Evolutionary conservation across 2,329 filamentous ascomycete genomes (phyloP), one percentile per base, ranked within the genome.

Genomic region (Phyllosticta citriasiana): DNA sequence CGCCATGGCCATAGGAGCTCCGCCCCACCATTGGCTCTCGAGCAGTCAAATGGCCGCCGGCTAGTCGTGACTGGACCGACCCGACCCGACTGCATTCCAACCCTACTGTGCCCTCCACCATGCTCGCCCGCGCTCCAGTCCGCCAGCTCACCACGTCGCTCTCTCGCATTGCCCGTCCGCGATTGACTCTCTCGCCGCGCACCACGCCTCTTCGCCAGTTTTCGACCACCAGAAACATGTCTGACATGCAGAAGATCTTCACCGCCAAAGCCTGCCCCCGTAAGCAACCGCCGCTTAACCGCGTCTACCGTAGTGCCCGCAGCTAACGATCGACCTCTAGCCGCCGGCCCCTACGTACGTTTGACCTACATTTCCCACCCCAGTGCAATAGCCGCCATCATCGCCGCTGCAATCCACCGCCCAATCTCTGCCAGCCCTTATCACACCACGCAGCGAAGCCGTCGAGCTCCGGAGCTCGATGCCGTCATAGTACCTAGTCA

Each of bases 261-360:
- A 76, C 75, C 8, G 68, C 70, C 40, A 72, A 77, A 64, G 76
- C 76, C 10, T 74, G 72, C 63, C 74, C 76, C 61, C 74, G 76
- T 78, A 70, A 66, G 74, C 71, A 35, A 35, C 35, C 52, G 40
- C 8, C 24, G 53, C 33, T 26, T 35, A 50, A 61, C 27, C 54
- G 53, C 25, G 3, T 57, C 51, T n/a, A 22, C 19, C 19, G 19
- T 22, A 47, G 14, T 27, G 5, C 35, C 24, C 57, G n/a, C 35
- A 57, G 57, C 63, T 66, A 62, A 70, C 55, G 3, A 33, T 54
- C 6, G 62, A 47, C 30, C 9, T 30, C 55, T 62, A 77, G 75
- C 74, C 69, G 74, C 73, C 57, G 74, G 73, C 40, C 73, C 74
- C 61, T 77, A 77, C 63, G 75, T 77, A 74, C 61, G 75, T 75